Evolutionary conservation across 176 grass and related monocot species (phyloP).

Genomic region (Cenchrus fungigraminus): DNA sequence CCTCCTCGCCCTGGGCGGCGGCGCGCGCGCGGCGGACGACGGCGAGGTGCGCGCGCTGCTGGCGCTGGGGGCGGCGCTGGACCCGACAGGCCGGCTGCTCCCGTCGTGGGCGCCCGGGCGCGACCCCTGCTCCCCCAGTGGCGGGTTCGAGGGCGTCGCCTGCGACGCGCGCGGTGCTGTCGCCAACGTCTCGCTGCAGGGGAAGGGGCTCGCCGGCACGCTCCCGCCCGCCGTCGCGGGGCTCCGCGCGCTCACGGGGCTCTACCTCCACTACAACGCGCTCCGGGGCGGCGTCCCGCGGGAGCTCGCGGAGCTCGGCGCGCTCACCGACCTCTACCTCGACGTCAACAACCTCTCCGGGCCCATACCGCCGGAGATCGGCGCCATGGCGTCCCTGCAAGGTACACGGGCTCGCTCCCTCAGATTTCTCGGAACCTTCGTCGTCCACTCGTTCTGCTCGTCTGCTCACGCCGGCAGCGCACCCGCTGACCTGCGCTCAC

Average conservation of each 20-base stretch:
- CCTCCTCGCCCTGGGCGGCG: not conserved
- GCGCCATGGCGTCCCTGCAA: constrained; percentile 76
- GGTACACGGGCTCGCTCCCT: constrained; percentile 30
- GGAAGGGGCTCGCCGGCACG: constrained; percentile 74
- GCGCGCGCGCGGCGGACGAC: constrained; percentile 17
- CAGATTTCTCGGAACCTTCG: constrained; percentile 39
- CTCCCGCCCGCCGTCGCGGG: constrained; percentile 68
- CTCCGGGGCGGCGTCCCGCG: constrained; percentile 63
- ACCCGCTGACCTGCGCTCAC: not conserved
- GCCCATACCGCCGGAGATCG: constrained; percentile 66
- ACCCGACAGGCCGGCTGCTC: constrained; percentile 60
- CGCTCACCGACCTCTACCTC: constrained; percentile 88
- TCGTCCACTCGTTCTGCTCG: not conserved
- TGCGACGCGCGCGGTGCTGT: constrained; percentile 79
- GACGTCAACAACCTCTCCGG: constrained; percentile 84
- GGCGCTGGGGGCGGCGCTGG: constrained; percentile 64
- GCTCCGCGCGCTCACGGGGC: constrained; percentile 67
- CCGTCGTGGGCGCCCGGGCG: constrained; percentile 67
- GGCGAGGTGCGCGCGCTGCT: constrained; percentile 73
- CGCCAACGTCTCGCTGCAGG: constrained; percentile 93
- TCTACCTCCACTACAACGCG: constrained; percentile 94
- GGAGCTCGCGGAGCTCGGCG: constrained; percentile 53
- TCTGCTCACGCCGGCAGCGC: not conserved
- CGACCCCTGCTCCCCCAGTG: constrained; percentile 51
- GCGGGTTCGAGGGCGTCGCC: constrained; percentile 74